Base-by-base conservation (phyloP, 2,329 filamentous ascomycete species). In the Colletotrichum acutatum region DNA sequence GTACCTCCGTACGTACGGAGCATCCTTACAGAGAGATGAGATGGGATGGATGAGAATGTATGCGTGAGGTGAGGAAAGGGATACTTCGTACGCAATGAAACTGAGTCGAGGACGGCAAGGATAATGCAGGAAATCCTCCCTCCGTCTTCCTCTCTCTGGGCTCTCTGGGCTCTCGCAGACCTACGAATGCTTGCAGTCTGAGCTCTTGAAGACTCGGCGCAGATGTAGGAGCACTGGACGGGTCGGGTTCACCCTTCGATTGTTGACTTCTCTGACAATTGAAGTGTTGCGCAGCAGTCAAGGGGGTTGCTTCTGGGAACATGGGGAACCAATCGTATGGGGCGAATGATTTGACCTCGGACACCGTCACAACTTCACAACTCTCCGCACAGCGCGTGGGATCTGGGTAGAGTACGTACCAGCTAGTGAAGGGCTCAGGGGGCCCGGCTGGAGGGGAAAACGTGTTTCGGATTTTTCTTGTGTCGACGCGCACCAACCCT, bases 181-280 rank as follows among this genome's bases (percentile, higher is more conserved):
- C 42, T 49, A 49, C 42, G 37, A 14, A 49, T 49, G 42, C 42
- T 42, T 14, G 37, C 37, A 42, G 37, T 42, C 37, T 42, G 37
- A 42, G 16, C 37, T 42, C 37, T 42, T 42, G 14, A 42, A 19
- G 22, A 32, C 26, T 56, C 26, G 53, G 53, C 30, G 56, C 30
- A 34, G 56, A 16, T n/a, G 32, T 9, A 12, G 49, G 22, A 30
- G 26, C 24, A 12, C 52, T 42, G 28, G 46, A 63, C 52, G 28
- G 28, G 52, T 59, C 58, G 71, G 67, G 66, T 62, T 66, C 54
- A 42, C 14, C 60, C 60, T 9, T 66, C 71, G 46, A 34, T 71
- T 30, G 32, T 58, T 16, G 63, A 66, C 56, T 72, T 72, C 71
- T 74, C 54, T 74, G 57, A 72, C 68, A 72, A 63, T 30, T 68